Evolutionary conservation across 805 yeast genomes (phyloP).

Genomic region (Isabelozyma rhagii): DNA sequence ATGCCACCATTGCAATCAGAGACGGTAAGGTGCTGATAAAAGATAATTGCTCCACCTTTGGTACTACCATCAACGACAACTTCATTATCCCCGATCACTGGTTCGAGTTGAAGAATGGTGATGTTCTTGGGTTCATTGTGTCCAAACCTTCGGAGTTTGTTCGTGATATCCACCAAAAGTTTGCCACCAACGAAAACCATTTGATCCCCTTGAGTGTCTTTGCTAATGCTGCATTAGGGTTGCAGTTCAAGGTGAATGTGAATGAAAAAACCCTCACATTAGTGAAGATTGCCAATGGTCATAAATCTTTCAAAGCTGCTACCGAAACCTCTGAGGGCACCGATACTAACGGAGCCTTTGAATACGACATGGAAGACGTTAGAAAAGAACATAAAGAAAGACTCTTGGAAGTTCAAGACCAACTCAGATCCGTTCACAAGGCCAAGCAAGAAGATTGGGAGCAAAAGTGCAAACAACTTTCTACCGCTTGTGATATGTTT

Average conservation of each 20-base stretch:
- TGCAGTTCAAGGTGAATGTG: constrained; percentile 12
- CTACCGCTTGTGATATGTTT: not conserved
- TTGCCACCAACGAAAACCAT: constrained; percentile 4
- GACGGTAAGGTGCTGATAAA: constrained; percentile 18
- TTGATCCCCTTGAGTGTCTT: constrained; percentile 17
- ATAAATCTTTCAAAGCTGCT: not conserved
- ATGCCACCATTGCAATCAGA: constrained; percentile 23
- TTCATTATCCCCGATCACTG: constrained; percentile 18
- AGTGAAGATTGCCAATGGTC: not conserved
- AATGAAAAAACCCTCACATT: not conserved
- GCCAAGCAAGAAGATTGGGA: not conserved
- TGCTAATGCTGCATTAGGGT: constrained; percentile 16
- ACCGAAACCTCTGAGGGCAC: not conserved
- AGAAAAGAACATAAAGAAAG: not conserved
- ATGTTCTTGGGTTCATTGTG: constrained; percentile 33
- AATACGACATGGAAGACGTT: not conserved
- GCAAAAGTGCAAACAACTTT: not conserved
- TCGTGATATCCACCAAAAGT: constrained; percentile 7
- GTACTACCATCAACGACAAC: constrained; percentile 29
- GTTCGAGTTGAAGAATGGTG: constrained; percentile 18
- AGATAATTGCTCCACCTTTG: constrained; percentile 37
- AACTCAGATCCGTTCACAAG: not conserved
- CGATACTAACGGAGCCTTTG: not conserved
- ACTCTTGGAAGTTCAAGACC: not conserved
- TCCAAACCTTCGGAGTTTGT: constrained; percentile 25